Conservation (phyloP, 345 rosid genomes). For the Salix dunnii region DNA sequence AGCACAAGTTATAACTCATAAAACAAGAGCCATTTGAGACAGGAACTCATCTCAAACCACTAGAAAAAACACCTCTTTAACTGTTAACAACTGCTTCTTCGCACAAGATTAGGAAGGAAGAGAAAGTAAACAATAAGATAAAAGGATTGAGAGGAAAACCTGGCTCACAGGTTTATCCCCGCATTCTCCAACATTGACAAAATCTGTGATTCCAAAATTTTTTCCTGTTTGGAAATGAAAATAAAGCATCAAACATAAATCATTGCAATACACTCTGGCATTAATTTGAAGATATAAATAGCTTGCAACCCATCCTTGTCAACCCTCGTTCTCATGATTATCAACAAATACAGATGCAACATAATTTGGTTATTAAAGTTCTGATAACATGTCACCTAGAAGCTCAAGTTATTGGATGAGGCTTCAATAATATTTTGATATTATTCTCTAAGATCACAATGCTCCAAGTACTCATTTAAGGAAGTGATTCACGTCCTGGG, state of each 20-base stretch:
- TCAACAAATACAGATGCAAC: background rate
- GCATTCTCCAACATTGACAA: slow-evolving; percentile 46
- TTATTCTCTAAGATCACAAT: too few relatives aligned
- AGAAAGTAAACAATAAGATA: background rate
- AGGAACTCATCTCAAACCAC: too few relatives aligned
- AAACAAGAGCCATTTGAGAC: too few relatives aligned
- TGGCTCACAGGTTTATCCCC: slow-evolving; percentile 54
- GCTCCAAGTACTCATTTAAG: too few relatives aligned
- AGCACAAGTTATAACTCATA: background rate
- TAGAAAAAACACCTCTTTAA: background rate
- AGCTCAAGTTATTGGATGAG: too few relatives aligned
- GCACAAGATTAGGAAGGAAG: background rate
- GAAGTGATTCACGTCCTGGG: too few relatives aligned
- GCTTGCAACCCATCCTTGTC: background rate
- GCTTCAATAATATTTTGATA: too few relatives aligned
- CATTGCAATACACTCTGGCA: background rate
- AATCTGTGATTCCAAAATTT: slow-evolving; percentile 73
- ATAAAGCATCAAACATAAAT: slow-evolving; percentile 2
- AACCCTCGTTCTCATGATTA: background rate
- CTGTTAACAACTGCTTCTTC: background rate
- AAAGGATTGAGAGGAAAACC: slow-evolving; percentile 32
- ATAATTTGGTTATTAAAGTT: too few relatives aligned
- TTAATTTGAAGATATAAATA: background rate
- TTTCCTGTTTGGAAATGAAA: slow-evolving; percentile 37
- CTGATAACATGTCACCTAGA: too few relatives aligned